A percentile compares a stretch with the other conserved stretches of the same genome.
Conservation (phyloP, 2,329 filamentous ascomycete species). For the Phaeosphaeria sp. region DNA sequence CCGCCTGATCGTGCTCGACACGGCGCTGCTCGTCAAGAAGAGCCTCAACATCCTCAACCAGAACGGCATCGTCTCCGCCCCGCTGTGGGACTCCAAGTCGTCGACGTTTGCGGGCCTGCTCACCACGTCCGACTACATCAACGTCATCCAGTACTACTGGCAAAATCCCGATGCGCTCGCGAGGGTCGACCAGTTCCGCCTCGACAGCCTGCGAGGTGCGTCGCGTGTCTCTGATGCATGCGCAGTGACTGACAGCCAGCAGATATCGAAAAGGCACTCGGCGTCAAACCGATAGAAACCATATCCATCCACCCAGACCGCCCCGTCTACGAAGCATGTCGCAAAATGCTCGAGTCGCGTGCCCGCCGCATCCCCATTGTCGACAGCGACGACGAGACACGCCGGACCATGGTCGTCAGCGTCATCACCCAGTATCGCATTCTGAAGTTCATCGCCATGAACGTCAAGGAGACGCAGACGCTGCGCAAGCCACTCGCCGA, state of each 20-base stretch:
- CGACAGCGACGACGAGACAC: conserved; percentile 92
- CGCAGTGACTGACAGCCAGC: conserved; percentile 18
- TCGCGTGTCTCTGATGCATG: neutral
- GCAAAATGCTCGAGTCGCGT: conserved; percentile 90
- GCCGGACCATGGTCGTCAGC: conserved; percentile 89
- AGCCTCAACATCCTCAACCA: conserved; percentile 94
- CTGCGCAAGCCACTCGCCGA: conserved; percentile 87
- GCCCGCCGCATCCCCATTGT: conserved; percentile 93
- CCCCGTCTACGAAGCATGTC: conserved; percentile 93
- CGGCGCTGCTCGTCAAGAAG: conserved; percentile 93
- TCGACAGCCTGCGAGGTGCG: conserved; percentile 89
- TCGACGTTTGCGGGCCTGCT: conserved; percentile 93
- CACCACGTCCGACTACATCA: conserved; percentile 97
- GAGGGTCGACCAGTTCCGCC: conserved; percentile 89
- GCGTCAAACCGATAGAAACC: conserved; percentile 89
- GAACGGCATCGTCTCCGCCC: conserved; percentile 97
- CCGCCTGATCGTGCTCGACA: conserved; percentile 94
- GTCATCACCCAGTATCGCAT: conserved; percentile 99
- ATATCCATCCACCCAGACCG: conserved; percentile 92
- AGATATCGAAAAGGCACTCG: conserved; percentile 96
- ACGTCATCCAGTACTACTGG: conserved; percentile 98
- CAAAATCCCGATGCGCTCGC: conserved; percentile 90
- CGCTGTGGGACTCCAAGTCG: conserved; percentile 92
- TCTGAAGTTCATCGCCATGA: conserved; percentile 97
- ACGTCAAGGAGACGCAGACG: conserved; percentile 85